Conservation (phyloP, 1,284 basidiomycete species). For the Rhodotorula sp. region DNA sequence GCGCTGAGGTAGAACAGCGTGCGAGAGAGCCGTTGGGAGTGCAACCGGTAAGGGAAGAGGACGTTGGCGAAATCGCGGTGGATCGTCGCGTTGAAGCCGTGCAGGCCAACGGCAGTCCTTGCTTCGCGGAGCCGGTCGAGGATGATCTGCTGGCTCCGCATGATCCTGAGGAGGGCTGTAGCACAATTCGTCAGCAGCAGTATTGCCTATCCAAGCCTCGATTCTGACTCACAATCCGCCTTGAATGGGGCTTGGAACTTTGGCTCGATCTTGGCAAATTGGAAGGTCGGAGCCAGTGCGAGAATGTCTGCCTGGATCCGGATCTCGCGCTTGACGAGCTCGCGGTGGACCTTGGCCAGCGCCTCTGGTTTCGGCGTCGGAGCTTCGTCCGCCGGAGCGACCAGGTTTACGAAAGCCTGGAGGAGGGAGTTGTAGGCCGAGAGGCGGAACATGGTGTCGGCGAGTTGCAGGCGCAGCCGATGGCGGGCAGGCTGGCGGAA, state of each 20-base stretch:
- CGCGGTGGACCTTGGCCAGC: slow-evolving; percentile 27
- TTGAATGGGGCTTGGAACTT: slow-evolving; percentile 33
- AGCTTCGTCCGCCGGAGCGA: slow-evolving; percentile 35
- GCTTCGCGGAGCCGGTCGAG: slow-evolving; percentile 33
- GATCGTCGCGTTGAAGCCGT: slow-evolving; percentile 29
- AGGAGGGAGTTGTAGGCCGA: slow-evolving; percentile 37
- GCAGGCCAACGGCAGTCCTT: slow-evolving; percentile 26
- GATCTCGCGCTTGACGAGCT: slow-evolving; percentile 32
- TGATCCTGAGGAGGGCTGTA: slow-evolving; percentile 32
- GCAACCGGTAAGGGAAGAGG: slow-evolving; percentile 36
- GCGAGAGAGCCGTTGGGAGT: slow-evolving; percentile 33
- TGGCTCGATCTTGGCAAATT: slow-evolving; percentile 35
- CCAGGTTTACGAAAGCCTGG: slow-evolving; percentile 32
- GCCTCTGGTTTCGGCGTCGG: slow-evolving; percentile 25
- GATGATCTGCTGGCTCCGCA: slow-evolving; percentile 31
- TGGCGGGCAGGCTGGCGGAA: slow-evolving; percentile 35
- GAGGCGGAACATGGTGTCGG: slow-evolving; percentile 32
- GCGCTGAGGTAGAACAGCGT: slow-evolving; percentile 35
- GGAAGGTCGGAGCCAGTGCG: slow-evolving; percentile 29
- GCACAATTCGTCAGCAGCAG: background rate
- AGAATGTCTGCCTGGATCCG: slow-evolving; percentile 28
- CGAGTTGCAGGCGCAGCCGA: slow-evolving; percentile 30
- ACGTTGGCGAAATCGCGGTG: slow-evolving; percentile 35
- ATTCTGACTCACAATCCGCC: slow-evolving; percentile 2
- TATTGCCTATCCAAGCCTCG: background rate